Base-by-base conservation (phyloP, 208 protist species). In the Trypanosoma grayi region DNA sequence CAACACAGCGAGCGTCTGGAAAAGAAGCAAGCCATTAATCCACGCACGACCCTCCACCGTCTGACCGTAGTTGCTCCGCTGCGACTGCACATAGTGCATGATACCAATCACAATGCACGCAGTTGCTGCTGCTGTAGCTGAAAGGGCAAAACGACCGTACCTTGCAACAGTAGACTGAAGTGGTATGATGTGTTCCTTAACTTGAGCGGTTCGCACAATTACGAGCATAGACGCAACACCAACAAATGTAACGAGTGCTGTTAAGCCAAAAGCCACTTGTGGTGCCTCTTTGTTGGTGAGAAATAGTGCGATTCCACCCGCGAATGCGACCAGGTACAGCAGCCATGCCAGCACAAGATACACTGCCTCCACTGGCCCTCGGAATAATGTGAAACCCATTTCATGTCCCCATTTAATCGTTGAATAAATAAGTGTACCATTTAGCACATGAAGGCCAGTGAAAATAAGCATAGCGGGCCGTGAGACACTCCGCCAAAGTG, bases 171-270 rank as follows among this genome's bases (percentile, higher is more conserved):
- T 52, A 54, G 69, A 68, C 41, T 70, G 47, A 25, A 70, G n/a
- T 7, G 50, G 27, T 3, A 41, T 27, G 5, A 24, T n/a, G 24
- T 34, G 13, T 13, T 45, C 37, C 39, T 63, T 54, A 45, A 75
- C 77, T 40, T 57, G 64, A 10, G 79, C 68, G 16, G 75, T 85
- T 52, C 83, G 77, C 27, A 87, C 64, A 36, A 93, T 71, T 25
- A 88, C 62, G 27, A 93, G 57, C 51, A 82, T 45, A 18, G 65
- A 60, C 13, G 28, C 43, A 16, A 60, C 33, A 43, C 52, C 57
- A 60, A 51, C 4, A 45, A 62, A 74, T 7, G 52, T 22, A 39
- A 63, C 58, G 30, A 73, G 61, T 18, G 56, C 55, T 22, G 67
- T 65, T 1, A 53, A 44, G 24, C 51, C 59, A 37, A 28, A 59